These are phyloP conservation scores for Cylindrotheca fusiformis DNA, from an alignment of 108 stramenopile species.

Conservation along the genomic window DNA sequence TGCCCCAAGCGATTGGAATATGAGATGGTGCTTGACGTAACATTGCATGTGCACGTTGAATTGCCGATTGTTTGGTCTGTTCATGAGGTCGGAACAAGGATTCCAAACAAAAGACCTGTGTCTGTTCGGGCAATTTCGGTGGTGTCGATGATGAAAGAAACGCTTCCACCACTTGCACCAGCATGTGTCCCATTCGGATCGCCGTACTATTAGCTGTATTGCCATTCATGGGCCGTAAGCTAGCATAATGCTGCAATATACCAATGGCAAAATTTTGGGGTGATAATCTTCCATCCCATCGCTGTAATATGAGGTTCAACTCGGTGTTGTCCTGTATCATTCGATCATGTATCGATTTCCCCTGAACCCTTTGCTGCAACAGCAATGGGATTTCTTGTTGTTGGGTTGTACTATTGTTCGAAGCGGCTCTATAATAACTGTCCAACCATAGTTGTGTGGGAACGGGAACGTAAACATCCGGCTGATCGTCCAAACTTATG, in stretches of 20 bases:
- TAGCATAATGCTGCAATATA: slow-evolving; percentile 8
- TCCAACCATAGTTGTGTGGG: slow-evolving; percentile 38
- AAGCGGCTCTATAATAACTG: background rate
- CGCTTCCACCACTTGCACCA: background rate
- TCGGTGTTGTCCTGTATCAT: slow-evolving; percentile 23
- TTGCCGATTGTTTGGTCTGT: slow-evolving; percentile 18
- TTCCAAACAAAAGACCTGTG: slow-evolving; percentile 39
- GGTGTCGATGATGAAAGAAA: background rate
- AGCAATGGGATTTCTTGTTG: background rate
- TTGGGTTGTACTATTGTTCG: background rate
- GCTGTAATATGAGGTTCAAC: slow-evolving; percentile 11
- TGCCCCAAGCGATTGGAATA: slow-evolving; percentile 47
- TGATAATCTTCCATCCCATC: slow-evolving; percentile 21
- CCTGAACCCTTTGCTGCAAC: slow-evolving; percentile 12
- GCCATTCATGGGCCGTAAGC: slow-evolving; percentile 8
- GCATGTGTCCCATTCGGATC: too few relatives aligned
- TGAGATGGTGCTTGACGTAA: slow-evolving; percentile 20
- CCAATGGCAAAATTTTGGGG: slow-evolving; percentile 10
- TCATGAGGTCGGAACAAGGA: slow-evolving; percentile 36
- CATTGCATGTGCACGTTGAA: slow-evolving; percentile 19
- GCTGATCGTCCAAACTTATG: slow-evolving; percentile 76
- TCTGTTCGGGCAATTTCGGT: slow-evolving; percentile 9
- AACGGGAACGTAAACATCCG: slow-evolving; percentile 61
- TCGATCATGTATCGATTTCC: slow-evolving; percentile 16
- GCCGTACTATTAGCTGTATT: background rate